Evolutionary conservation across 176 grass and related monocot species (phyloP), one percentile per base, ranked within the genome.

Genomic region (Urochloa ruziziensis): DNA sequence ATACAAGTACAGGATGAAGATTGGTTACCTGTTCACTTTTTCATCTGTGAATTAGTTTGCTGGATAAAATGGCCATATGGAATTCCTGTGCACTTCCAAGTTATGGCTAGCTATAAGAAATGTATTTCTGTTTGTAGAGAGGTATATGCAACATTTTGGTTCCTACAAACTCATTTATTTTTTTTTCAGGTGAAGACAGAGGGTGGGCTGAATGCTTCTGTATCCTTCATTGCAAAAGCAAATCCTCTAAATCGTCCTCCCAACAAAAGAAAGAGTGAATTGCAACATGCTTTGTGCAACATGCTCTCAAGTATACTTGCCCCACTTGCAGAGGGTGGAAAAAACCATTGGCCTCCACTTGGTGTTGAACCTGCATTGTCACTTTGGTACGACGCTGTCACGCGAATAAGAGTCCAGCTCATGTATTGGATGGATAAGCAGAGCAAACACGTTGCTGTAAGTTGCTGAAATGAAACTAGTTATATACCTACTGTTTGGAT

Each of bases 281-380:
- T 98, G 70, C 93, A 98, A 86, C 96, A 98, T 88, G 96, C 96
- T n/a, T 84, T 94, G 60, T 98, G 96, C 72, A 94, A 88, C 79
- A 98, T 98, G 96, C 91, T 98, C 53, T 98, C 96, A 75, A 95
- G 96, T 86, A 98, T 98, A 65, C 73, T 98, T 52, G 93, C 96
- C 32, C 91, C 93, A 52, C 93, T 98, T 80, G 91, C 96, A 36
- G 93, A 98, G 85, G 91, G 93, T 80, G 83, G 89, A 44, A 98
- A 90, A 93, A 84, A 81, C 39, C 77, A 91, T 82, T 98, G 96
- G 96, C 96, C 96, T 88, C 96, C 96, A 64, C 54, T 91, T 25
- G 91, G 96, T 66, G 93, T 98, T 17, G 96, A 95, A 81, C 74
- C 91, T 80, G 96, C 96, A 46, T 73, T 98, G 40, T 86, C 82